Conservation (phyloP, 208 protist genomes). For the Leishmania major region DNA sequence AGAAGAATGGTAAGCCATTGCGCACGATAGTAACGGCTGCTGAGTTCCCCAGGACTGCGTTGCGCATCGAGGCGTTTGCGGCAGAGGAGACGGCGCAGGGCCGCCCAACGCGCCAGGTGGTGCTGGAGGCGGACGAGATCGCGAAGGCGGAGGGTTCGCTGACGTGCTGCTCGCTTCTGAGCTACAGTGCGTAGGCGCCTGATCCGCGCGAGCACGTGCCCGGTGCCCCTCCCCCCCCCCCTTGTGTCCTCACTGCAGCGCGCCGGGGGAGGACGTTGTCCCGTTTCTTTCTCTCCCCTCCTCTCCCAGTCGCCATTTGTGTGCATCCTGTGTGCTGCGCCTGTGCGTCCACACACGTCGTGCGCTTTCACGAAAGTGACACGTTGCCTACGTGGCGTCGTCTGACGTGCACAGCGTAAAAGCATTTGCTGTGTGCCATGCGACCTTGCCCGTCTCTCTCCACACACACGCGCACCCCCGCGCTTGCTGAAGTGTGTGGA, state of each 20-base stretch:
- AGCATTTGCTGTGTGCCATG: not conserved
- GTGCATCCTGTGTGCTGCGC: not conserved
- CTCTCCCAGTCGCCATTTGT: too few relatives aligned
- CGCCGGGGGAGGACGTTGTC: not conserved
- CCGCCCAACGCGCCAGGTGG: slow-evolving; percentile 34
- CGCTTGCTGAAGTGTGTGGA: too few relatives aligned
- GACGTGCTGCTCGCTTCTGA: slow-evolving; percentile 58
- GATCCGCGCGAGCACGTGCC: not conserved
- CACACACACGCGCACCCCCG: too few relatives aligned
- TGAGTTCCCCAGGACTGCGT: slow-evolving; percentile 36
- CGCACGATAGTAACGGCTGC: slow-evolving; percentile 38
- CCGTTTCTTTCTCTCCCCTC: not conserved
- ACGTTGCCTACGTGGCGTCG: too few relatives aligned
- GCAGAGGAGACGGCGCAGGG: slow-evolving; percentile 35
- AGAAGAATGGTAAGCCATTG: slow-evolving; percentile 25
- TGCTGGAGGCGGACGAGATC: slow-evolving; percentile 50
- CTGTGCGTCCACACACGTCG: too few relatives aligned
- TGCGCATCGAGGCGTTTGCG: slow-evolving; percentile 33
- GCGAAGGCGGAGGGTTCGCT: slow-evolving; percentile 62
- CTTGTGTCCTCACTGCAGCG: too few relatives aligned
- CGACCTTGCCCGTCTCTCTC: too few relatives aligned
- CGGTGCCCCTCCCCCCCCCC: too few relatives aligned
- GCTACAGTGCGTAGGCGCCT: slow-evolving; percentile 34
- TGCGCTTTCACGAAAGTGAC: too few relatives aligned
- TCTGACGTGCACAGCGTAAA: too few relatives aligned